Evolutionary conservation across 495 filamentous ascomycete species (phyloP).

Genomic region (Apiosordaria backusii): DNA sequence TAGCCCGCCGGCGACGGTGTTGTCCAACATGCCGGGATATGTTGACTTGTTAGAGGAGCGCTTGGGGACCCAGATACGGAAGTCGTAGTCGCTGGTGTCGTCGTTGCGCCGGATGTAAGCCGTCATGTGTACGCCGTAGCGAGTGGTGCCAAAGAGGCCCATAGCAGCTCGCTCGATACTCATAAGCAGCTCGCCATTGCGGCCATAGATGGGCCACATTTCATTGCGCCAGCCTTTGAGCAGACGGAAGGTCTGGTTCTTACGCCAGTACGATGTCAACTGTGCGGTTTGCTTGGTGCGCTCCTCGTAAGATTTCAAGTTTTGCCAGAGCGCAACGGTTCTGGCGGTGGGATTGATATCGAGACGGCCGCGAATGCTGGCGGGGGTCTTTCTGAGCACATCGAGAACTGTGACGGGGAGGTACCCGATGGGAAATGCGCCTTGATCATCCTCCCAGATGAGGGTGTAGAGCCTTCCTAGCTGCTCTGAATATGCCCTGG

Average conservation of each 20-base stretch:
- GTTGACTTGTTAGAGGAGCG: constrained; percentile 74
- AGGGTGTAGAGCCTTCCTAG: constrained; percentile 54
- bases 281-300: constrained; percentile 58
- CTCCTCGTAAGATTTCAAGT: constrained; percentile 39
- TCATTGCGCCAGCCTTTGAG: constrained; percentile 86
- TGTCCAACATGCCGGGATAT: constrained; percentile 85
- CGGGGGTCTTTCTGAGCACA: constrained; percentile 45
- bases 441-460: constrained; percentile 47
- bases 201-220: constrained; percentile 77
- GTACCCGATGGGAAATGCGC: constrained; percentile 57
- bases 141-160: constrained; percentile 79
- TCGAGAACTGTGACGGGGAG: constrained; percentile 56
- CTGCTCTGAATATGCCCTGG: constrained; percentile 46
- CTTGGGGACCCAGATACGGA: constrained; percentile 82
- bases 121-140: constrained; percentile 89
- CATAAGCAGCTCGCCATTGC: constrained; percentile 59
- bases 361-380: constrained; percentile 50
- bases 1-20: constrained; percentile 89
- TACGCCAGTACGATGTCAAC: constrained; percentile 61
- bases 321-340: constrained; percentile 28
- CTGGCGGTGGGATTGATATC: constrained; percentile 44
- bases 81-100: constrained; percentile 45
- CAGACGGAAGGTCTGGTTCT: constrained; percentile 61
- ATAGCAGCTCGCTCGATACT: constrained; percentile 76
- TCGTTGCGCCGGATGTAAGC: constrained; percentile 59